Conservation (phyloP, 2,329 filamentous ascomycete species). For the Ceratocystis cubensis region DNA sequence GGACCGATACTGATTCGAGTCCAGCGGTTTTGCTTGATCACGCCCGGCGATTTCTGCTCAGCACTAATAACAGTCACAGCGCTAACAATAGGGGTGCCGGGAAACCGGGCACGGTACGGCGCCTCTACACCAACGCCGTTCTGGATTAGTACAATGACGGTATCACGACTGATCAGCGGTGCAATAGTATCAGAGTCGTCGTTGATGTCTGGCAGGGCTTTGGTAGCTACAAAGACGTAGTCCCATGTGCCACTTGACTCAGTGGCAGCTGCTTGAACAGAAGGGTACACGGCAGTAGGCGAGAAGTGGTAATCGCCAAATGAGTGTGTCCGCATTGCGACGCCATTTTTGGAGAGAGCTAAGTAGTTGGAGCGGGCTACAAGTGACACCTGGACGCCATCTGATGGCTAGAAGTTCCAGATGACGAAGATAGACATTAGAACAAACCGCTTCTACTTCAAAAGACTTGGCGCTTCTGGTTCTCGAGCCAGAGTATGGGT, state of each 20-base stretch:
- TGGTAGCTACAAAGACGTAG: constrained; percentile 58
- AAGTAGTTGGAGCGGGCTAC: constrained; percentile 63
- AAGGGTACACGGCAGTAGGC: constrained; percentile 50
- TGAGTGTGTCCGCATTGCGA: constrained; percentile 50
- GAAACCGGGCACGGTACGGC: constrained; percentile 51
- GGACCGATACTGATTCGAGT: constrained; percentile 58
- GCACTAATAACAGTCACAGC: constrained; percentile 59
- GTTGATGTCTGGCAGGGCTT: constrained; percentile 52
- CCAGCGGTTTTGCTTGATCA: constrained; percentile 60
- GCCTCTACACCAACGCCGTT: constrained; percentile 60
- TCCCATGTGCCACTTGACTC: constrained; percentile 33
- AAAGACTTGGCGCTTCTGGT: neutral
- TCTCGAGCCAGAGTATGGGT: constrained; percentile 5
- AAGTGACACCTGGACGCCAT: constrained; percentile 50
- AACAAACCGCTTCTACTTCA: neutral
- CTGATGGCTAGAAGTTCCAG: constrained; percentile 30
- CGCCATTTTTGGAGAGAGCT: constrained; percentile 48
- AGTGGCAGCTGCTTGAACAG: constrained; percentile 41
- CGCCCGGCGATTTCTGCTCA: constrained; percentile 50
- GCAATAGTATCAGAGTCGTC: constrained; percentile 50
- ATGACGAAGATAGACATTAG: neutral
- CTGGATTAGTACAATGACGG: constrained; percentile 54
- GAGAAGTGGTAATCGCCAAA: constrained; percentile 56
- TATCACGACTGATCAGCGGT: constrained; percentile 42
- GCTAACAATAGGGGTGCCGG: constrained; percentile 46